phyloP scores from a whole-genome alignment of 306 rosid genomes.

The Rosa persica region DNA sequence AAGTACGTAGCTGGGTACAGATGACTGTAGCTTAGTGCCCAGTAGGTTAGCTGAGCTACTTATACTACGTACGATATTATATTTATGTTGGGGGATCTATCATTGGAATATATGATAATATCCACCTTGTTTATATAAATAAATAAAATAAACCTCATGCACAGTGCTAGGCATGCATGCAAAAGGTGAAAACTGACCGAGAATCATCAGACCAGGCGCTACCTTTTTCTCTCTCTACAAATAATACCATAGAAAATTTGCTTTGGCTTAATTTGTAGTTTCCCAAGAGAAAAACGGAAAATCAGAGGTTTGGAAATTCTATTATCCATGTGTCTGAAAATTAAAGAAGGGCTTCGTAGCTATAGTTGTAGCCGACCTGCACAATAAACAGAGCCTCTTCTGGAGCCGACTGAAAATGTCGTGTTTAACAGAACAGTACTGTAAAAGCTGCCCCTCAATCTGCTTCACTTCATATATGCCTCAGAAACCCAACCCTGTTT shows the following conservation, averaged over 20 bases:
- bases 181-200: not conserved
- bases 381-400: constrained; percentile 13
- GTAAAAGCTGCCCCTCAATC: constrained; percentile 65
- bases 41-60: not conserved
- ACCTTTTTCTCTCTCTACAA: constrained; percentile 8
- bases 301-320: not conserved
- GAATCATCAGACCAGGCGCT: constrained; percentile 15
- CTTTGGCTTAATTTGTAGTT: not conserved
- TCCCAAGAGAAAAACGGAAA: not conserved
- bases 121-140: not conserved
- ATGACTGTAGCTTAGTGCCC: not conserved
- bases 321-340: not conserved
- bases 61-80: not conserved
- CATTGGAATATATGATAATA: constrained; percentile 7
- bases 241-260: not conserved
- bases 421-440: constrained; percentile 61
- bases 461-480: constrained; percentile 53
- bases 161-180: constrained; percentile 18
- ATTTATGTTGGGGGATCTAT: not conserved
- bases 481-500: constrained; percentile 48
- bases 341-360: not conserved
- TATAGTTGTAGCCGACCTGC: constrained; percentile 26
- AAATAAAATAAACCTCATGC: not conserved
- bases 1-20: not conserved
- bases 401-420: constrained; percentile 49